Evolutionary conservation across 2,329 filamentous ascomycete species (phyloP), one percentile per base, ranked within the genome.

Genomic region (Monilinia laxa): DNA sequence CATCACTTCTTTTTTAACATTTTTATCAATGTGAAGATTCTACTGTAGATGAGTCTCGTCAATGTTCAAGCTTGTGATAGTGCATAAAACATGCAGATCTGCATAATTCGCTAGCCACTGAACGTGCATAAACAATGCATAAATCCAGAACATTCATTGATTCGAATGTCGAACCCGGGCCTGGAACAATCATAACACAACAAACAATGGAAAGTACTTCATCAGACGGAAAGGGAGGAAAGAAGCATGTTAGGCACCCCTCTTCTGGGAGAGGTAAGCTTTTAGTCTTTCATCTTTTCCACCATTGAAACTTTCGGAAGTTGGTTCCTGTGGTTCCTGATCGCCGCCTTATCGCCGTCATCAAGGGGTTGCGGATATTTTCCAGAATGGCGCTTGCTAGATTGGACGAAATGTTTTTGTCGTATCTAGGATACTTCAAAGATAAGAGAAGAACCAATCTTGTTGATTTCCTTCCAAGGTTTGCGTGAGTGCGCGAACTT

Each of bases 231-330:
- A 25, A 20, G 4, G 56, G 64, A 14, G 64, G 55, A 11, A 65
- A 47, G 23, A 65, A 53, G 54, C 64, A 65, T 62, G 55, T 62
- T 11, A 53, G 64, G 20, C 64, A 65, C 16, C 11, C 64, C 53
- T 60, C 55, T 62, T 65, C 64, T 12, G 64, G 64, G 38, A 60
- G 64, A 65, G 64, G 64, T 65, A 53, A 62, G 58, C 14, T 25
- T 51, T 51, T 23, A 14, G 4, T 20, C 12, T 28, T 57, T 35
- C 25, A 25, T 51, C 18, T 35, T 1, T 52, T 52, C 14, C 4
- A 14, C 25, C 14, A 16, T 52, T 52, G 28, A 20, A 28, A 5
- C 25, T 54, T 31, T 12, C 7, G 7, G 20, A 49, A 9, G 4
- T 49, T 49, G 47, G n/a, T 49, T 49, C 47, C 11, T 23, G 47